Evolutionary conservation across 805 yeast species (phyloP).

Genomic region (Hemisphaericaspora nanyangensis): DNA sequence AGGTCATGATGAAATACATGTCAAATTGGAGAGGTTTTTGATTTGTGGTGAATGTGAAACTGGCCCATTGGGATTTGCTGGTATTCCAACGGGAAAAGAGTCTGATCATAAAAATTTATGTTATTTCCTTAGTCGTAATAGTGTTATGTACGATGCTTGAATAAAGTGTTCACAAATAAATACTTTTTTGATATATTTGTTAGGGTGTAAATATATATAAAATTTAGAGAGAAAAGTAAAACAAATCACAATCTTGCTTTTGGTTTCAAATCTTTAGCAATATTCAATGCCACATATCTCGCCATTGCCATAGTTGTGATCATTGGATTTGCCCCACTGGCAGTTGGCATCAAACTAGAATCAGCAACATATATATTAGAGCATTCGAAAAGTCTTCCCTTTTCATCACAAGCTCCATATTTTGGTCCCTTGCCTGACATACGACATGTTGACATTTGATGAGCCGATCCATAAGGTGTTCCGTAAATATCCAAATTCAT

Average conservation of each 20-base stretch:
- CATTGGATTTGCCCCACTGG: conserved; percentile 56
- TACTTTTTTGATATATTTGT: not conserved
- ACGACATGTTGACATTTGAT: conserved; percentile 52
- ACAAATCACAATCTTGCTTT: conserved; percentile 23
- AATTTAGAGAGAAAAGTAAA: not conserved
- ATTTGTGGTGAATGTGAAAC: conserved; percentile 75
- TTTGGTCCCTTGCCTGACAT: conserved; percentile 45
- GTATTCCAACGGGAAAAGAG: conserved; percentile 22
- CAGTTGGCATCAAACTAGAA: conserved; percentile 48
- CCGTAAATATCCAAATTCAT: conserved; percentile 26
- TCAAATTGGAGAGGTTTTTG: conserved; percentile 47
- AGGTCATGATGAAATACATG: conserved; percentile 4
- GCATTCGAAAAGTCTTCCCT: conserved; percentile 47
- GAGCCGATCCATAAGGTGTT: conserved; percentile 43
- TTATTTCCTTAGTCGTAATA: conserved; percentile 44
- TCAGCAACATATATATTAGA: conserved; percentile 48
- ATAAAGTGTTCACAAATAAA: not conserved
- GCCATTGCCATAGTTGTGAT: conserved; percentile 45
- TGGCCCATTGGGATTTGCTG: conserved; percentile 76
- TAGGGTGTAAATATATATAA: not conserved
- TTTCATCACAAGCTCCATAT: conserved; percentile 40
- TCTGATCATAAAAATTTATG: conserved; percentile 34
- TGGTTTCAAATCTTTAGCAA: conserved; percentile 30
- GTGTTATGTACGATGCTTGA: conserved; percentile 37
- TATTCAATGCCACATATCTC: conserved; percentile 35